Base-by-base conservation (phyloP, 768 basidiomycete genomes). In the Pholiota conissans region DNA sequence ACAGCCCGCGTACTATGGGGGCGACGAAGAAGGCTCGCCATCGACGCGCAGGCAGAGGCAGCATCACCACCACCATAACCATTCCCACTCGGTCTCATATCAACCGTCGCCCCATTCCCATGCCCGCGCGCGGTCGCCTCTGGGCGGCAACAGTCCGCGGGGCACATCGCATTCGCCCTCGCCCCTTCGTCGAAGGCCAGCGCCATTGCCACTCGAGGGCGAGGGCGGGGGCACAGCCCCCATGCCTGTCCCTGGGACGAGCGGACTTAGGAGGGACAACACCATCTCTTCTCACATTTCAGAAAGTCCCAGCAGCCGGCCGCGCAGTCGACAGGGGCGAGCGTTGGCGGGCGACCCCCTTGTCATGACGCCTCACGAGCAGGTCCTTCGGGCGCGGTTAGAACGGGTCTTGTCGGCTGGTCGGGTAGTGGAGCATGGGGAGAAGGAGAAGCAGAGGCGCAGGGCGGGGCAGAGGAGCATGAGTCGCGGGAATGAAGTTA, bases 361-460 rank as follows among this genome's bases (percentile, higher is more conserved):
- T 2, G 53, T 63, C 7, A 61, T 77, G 64, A 79, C 78, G 14
- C 83, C 81, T 0, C 84, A 82, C 52, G 82, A 80, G 63, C 80
- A 80, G 42, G 84, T 81, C 22, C 73, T 85, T 24, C 76, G 80
- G 7, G 78, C 74, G 48, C 74, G 81, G 10, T 69, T 85, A 16
- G 85, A 86, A 70, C 69, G 78, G 1, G 83, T 84, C 46, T 65
- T 86, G n/a, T 47, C 57, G 59, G 57, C 55, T 11, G 60, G 59
- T 13, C 42, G 47, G 29, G 65, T 49, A 6, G 49, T 57, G 11
- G 58, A 59, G 56, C 24, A 51, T 27, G 22, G 8, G 34, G 56
- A 49, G 49, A 35, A 40, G 48, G 59, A 51, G 47, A 32, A 46
- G 49, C 24, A 34, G 16, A 18, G 47, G 45, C 26, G 51, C 46